Conservation (phyloP, 805 yeast genomes). For the Monosporozyma aerobia region DNA sequence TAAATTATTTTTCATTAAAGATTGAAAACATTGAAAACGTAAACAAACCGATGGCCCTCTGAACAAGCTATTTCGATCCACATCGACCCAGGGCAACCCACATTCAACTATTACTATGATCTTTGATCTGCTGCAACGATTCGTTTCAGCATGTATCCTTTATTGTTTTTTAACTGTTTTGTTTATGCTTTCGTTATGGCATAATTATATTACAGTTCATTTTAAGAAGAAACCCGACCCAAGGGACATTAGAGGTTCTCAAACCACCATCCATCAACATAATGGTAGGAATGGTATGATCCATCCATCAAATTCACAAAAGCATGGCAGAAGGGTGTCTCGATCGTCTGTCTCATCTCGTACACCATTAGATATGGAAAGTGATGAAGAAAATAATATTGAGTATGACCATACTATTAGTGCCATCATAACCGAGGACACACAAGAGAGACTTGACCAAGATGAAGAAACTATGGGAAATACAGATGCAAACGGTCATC, state of each 20-base stretch:
- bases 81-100: not conserved
- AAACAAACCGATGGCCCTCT: not conserved
- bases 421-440: not conserved
- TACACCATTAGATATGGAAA: constrained; percentile 16
- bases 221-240: constrained; percentile 19
- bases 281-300: not conserved
- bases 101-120: not conserved
- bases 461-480: not conserved
- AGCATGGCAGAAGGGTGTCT: constrained; percentile 3
- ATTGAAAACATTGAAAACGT: not conserved
- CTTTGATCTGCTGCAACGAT: constrained; percentile 5
- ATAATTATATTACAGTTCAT: constrained; percentile 22
- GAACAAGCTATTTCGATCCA: not conserved
- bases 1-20: not conserved
- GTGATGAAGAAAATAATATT: constrained; percentile 20
- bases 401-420: constrained; percentile 26
- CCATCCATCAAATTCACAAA: not conserved
- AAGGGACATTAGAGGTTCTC: constrained; percentile 25
- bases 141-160: constrained; percentile 5
- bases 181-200: constrained; percentile 25
- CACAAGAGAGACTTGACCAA: not conserved
- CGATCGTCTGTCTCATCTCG: constrained; percentile 14
- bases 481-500: not conserved
- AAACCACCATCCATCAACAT: constrained; percentile 8
- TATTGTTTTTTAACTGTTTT: constrained; percentile 17